Percentiles rank a stretch among this genome's conserved stretches.
Conservation (phyloP, 2,329 filamentous ascomycete genomes). For the Daldinia sp. region DNA sequence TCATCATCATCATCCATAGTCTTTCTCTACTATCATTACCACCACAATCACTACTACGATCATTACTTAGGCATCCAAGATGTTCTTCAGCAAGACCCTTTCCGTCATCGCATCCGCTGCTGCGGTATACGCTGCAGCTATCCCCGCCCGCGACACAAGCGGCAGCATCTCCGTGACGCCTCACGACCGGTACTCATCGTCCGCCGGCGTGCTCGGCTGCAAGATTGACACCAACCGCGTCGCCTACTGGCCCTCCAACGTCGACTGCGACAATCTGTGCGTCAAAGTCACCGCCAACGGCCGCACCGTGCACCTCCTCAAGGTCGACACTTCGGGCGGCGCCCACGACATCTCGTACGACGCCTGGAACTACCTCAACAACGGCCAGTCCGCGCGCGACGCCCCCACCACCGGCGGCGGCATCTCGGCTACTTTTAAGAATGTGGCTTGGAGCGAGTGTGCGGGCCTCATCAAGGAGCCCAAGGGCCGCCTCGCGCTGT, state of each 20-base stretch:
- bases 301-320: conserved; percentile 68
- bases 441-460: conserved; percentile 61
- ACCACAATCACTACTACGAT: background rate
- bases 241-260: conserved; percentile 68
- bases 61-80: conserved; percentile 6
- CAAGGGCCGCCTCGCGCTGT: conserved; percentile 36
- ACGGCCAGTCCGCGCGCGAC: conserved; percentile 60
- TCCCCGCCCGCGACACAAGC: conserved; percentile 17
- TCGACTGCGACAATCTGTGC: conserved; percentile 69
- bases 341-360: conserved; percentile 72
- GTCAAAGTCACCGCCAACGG: conserved; percentile 64
- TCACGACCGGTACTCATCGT: conserved; percentile 68
- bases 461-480: conserved; percentile 60
- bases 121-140: conserved; percentile 33
- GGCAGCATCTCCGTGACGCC: conserved; percentile 59
- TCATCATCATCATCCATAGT: background rate
- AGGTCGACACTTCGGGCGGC: conserved; percentile 67
- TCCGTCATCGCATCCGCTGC: conserved; percentile 36
- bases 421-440: conserved; percentile 61
- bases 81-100: conserved; percentile 37
- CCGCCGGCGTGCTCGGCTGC: conserved; percentile 70
- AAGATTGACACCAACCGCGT: conserved; percentile 71
- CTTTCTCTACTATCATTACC: background rate
- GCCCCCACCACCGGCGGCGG: conserved; percentile 61
- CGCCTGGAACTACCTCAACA: conserved; percentile 70